Evolutionary conservation across 257 asterid species (phyloP), one percentile per base, ranked within the genome.

Genomic region (Echium plantagineum): DNA sequence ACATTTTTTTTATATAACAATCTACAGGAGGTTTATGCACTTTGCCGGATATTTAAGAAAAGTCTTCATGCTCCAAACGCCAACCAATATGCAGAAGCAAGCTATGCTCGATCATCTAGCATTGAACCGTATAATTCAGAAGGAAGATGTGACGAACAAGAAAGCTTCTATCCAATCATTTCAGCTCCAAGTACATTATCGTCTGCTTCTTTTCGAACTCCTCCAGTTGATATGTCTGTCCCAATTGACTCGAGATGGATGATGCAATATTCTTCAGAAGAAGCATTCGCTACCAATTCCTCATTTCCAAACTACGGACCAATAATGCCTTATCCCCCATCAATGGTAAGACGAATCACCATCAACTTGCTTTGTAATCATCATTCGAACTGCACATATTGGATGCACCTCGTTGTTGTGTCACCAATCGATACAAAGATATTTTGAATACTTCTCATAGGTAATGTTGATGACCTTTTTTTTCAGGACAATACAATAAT

Each of bases 41-140:
- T 93, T 61, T 93, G 97, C 58, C 91, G 99, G 0, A 73, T 93
- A 24, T 89, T 93, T 85, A 93, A 89, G 94, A 93, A 93, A 77
- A 89, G 86, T 69, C 66, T 93, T 75, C 89, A 78, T 58, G 71
- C 67, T 16, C 90, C 86, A 2, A 93, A 84, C 71, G 63, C 65
- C 0, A 94, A 85, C 1, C 83, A 73, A 35, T 81, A 78, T 57
- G 68, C 6, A 72, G 65, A 68, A 71, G 68, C 7, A 69, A 16
- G 75, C 74, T 5, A 86, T 55, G 83, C 78, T 67, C 74, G 79
- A 0, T 85, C 94, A 9, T 79, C 94, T 1, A 75, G 85, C 78
- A 77, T 81, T 4, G 85, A 81, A 35, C 72, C 72, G 16, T 77
- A 78, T 12, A 42, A 42, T 59, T 75, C 80, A 12, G 85, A 75